Conservation (phyloP, 2,329 filamentous ascomycete genomes). For the Calonectria pseudoreteaudii region DNA sequence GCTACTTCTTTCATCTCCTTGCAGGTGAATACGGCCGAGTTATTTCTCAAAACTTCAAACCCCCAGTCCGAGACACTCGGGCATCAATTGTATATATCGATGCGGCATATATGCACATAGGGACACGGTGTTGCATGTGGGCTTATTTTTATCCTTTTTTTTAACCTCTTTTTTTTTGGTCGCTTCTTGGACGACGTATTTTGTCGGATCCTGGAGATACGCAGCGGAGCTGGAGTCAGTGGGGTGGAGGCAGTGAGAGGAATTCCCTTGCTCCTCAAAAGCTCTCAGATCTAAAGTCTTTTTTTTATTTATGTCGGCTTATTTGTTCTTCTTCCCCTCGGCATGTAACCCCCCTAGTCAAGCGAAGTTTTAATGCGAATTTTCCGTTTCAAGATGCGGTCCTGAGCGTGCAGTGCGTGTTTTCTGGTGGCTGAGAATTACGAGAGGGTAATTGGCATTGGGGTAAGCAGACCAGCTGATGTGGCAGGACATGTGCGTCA, state of each 20-base stretch:
- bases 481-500: constrained; percentile 11
- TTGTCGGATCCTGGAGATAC: constrained; percentile 22
- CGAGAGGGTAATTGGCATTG: neutral
- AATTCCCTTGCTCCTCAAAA: constrained; percentile 2
- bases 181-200: constrained; percentile 20
- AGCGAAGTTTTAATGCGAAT: constrained; percentile 29
- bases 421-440: neutral
- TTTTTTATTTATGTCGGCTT: constrained; percentile 12
- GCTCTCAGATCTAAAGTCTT: constrained; percentile 9
- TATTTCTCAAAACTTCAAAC: constrained; percentile 17
- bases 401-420: neutral
- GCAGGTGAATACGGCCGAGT: constrained; percentile 21
- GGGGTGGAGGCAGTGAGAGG: constrained; percentile 5
- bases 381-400: constrained; percentile 5
- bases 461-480: constrained; percentile 9
- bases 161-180: constrained; percentile 15
- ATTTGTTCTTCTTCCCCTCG: constrained; percentile 9
- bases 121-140: constrained; percentile 40
- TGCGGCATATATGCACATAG: constrained; percentile 45
- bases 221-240: constrained; percentile 17
- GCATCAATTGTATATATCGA: constrained; percentile 43
- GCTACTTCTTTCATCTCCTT: constrained; percentile 2
- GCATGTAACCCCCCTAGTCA: constrained; percentile 23
- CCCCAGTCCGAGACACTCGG: constrained; percentile 9
- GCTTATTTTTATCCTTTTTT: constrained; percentile 20